Conservation (phyloP, 768 basidiomycete genomes). For the Agrocybe pediades region DNA sequence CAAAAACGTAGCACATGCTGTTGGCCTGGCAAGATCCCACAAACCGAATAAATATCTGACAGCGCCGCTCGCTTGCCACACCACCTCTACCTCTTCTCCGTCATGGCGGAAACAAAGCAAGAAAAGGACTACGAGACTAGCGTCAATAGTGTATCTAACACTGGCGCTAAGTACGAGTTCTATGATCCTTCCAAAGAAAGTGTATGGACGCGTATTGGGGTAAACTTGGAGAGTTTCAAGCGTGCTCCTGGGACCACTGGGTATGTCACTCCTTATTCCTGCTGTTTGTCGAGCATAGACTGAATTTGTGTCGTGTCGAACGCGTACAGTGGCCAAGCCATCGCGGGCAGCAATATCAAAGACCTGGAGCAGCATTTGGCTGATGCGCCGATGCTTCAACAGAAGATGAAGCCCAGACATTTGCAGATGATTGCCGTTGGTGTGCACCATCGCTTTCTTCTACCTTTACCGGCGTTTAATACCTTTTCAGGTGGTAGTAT, state of each 20-base stretch:
- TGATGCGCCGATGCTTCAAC: conserved; percentile 47
- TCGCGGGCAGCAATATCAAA: conserved; percentile 35
- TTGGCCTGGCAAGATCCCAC: neutral
- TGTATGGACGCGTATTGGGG: conserved; percentile 44
- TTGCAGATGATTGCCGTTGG: conserved; percentile 51
- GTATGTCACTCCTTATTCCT: conserved; percentile 26
- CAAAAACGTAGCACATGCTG: neutral
- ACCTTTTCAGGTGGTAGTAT: conserved; percentile 39
- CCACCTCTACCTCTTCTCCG: conserved; percentile 7
- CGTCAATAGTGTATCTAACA: conserved; percentile 23
- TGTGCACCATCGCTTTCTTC: conserved; percentile 20
- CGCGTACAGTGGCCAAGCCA: conserved; percentile 35
- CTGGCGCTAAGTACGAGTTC: conserved; percentile 33
- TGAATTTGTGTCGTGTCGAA: neutral
- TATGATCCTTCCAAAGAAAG: conserved; percentile 51
- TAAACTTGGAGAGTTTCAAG: conserved; percentile 46
- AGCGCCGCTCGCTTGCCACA: neutral
- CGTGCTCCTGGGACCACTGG: conserved; percentile 48
- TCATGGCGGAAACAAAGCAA: conserved; percentile 30
- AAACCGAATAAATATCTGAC: conserved; percentile 19
- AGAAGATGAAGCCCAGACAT: conserved; percentile 51
- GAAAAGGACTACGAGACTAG: conserved; percentile 37
- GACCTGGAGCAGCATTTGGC: conserved; percentile 37
- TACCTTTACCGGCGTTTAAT: neutral
- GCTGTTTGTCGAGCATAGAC: neutral